Percentiles rank a stretch among this genome's conserved stretches.
phyloP scores from a whole-genome alignment of 306 rosid genomes.

The Benincasa hispida region DNA sequence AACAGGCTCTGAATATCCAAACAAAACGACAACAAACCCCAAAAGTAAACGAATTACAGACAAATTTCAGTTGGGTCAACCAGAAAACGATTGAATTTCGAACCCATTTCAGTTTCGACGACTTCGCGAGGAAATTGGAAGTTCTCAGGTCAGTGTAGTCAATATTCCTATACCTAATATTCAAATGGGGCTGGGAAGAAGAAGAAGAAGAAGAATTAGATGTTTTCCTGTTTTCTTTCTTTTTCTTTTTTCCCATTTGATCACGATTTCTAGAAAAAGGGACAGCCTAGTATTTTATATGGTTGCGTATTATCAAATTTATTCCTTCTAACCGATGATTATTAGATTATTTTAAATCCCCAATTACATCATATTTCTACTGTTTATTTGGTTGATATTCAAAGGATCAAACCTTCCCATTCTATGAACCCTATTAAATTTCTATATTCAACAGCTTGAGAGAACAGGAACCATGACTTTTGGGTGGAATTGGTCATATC shows the following conservation, averaged over 20 bases:
- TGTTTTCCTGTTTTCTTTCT: neutral
- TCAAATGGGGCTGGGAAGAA: neutral
- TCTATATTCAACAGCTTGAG: conserved; percentile 2
- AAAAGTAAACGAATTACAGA: neutral
- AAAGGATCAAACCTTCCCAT: neutral
- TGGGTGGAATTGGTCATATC: conserved; percentile 5
- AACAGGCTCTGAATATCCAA: neutral
- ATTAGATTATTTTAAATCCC: neutral
- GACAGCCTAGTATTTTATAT: neutral
- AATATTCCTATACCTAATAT: neutral
- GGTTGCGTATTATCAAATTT: neutral
- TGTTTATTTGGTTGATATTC: neutral
- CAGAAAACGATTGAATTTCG: neutral
- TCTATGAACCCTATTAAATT: neutral
- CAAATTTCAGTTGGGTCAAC: conserved; percentile 1
- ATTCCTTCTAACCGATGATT: neutral
- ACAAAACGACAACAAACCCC: neutral
- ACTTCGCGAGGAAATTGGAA: neutral
- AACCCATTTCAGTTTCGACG: conserved; percentile 4
- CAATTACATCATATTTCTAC: neutral
- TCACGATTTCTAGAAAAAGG: neutral
- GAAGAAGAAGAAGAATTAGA: neutral
- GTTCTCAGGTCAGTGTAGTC: conserved; percentile 1
- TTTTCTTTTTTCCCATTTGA: neutral
- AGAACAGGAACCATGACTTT: neutral